Conservation (phyloP, 2,329 filamentous ascomycete genomes). For the Fusarium sacchari region DNA sequence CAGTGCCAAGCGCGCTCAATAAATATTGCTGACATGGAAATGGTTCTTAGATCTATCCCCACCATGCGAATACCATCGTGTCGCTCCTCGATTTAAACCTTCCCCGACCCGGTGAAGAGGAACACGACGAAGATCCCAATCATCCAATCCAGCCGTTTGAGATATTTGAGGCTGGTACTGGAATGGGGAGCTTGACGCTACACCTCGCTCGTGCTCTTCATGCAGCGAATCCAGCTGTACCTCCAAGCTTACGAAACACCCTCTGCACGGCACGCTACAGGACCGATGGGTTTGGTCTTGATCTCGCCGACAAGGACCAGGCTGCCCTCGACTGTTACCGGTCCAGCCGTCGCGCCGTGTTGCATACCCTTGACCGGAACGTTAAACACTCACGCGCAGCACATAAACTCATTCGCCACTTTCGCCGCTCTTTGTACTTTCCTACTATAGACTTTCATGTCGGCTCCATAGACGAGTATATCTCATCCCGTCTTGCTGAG, state of each 20-base stretch:
- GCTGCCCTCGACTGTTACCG: conserved; percentile 57
- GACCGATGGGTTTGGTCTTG: conserved; percentile 33
- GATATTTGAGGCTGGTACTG: conserved; percentile 85
- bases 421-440: conserved; percentile 75
- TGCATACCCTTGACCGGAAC: conserved; percentile 78
- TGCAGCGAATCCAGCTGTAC: conserved; percentile 69
- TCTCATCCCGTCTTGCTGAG: conserved; percentile 60
- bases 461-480: conserved; percentile 71
- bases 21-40: background rate
- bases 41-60: conserved; percentile 65
- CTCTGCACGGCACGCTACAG: conserved; percentile 43
- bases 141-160: conserved; percentile 63
- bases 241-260: conserved; percentile 53
- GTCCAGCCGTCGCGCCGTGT: conserved; percentile 69
- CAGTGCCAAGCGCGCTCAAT: background rate
- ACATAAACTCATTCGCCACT: conserved; percentile 70
- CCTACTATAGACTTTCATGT: conserved; percentile 79
- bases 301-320: conserved; percentile 45
- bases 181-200: conserved; percentile 82
- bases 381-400: conserved; percentile 71
- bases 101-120: conserved; percentile 50
- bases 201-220: conserved; percentile 81
- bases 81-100: conserved; percentile 80
- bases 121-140: conserved; percentile 42
- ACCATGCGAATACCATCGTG: conserved; percentile 79